phyloP scores from a whole-genome alignment of 345 rosid genomes.

The Lumnitzera littorea region DNA sequence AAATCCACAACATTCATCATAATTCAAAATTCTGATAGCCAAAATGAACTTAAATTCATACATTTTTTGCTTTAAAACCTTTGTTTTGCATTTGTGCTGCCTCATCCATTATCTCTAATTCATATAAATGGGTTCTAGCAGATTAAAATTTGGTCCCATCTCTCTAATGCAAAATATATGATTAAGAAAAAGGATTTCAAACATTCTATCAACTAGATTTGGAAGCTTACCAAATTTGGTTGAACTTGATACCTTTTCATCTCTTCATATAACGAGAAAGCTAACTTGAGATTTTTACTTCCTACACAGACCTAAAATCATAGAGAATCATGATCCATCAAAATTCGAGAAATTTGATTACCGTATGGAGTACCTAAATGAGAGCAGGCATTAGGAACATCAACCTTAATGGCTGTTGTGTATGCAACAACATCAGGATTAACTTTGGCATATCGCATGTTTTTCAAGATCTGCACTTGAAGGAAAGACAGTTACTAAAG shows the following conservation, averaged over 20 bases:
- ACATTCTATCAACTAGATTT: neutral
- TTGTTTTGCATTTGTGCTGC: neutral
- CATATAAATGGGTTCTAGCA: too few species aligned
- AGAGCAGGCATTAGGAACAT: constrained; percentile 2
- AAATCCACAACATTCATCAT: too few species aligned
- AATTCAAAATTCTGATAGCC: too few species aligned
- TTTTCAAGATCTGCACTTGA: constrained; percentile 74
- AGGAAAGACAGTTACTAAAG: constrained; percentile 2
- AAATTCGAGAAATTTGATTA: constrained; percentile 9
- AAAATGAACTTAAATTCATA: too few species aligned
- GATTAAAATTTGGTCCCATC: too few species aligned
- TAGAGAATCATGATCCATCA: constrained; percentile 13
- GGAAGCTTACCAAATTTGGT: constrained; percentile 65
- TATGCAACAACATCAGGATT: constrained; percentile 87
- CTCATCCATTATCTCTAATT: neutral
- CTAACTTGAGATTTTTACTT: constrained; percentile 49
- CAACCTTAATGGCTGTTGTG: constrained; percentile 88
- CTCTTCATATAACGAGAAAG: constrained; percentile 72
- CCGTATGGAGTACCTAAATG: neutral
- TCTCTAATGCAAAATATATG: neutral
- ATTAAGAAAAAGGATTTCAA: too few species aligned
- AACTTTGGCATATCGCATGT: constrained; percentile 56
- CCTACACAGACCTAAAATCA: constrained; percentile 59
- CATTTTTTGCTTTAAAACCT: too few species aligned
- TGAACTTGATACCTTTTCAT: constrained; percentile 69